Conservation (phyloP, 2,329 filamentous ascomycete genomes). For the Cadophora luteo-olivacea region DNA sequence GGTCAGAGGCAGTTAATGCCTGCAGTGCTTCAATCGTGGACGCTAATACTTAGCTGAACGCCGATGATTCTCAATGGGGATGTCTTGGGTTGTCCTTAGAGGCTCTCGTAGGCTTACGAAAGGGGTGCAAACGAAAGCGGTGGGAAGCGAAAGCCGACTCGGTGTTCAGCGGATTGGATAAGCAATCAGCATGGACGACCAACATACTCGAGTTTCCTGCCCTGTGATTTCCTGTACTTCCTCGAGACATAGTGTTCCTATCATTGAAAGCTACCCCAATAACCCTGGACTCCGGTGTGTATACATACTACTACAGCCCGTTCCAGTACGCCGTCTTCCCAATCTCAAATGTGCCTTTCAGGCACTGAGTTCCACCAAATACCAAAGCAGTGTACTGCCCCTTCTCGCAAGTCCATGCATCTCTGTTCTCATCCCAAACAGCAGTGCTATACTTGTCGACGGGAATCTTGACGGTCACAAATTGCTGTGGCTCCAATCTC, state of each 20-base stretch:
- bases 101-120: background rate
- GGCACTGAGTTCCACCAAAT: slow-evolving; percentile 48
- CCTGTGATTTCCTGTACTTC: too few species aligned
- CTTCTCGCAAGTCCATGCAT: slow-evolving; percentile 51
- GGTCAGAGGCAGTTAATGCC: background rate
- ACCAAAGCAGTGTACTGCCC: slow-evolving; percentile 70
- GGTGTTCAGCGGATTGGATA: background rate
- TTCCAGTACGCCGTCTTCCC: slow-evolving; percentile 70
- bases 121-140: background rate
- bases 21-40: background rate
- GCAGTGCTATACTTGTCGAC: slow-evolving; percentile 10
- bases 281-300: too few species aligned
- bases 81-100: background rate
- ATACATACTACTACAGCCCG: slow-evolving; percentile 54
- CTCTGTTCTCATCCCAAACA: slow-evolving; percentile 15
- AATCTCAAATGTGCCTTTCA: slow-evolving; percentile 62
- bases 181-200: background rate
- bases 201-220: too few species aligned
- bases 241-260: too few species aligned
- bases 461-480: background rate
- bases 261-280: too few species aligned
- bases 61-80: background rate
- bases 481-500: background rate
- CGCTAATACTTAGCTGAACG: background rate
- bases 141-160: background rate